These are phyloP conservation scores for Glycine latifolia DNA, from an alignment of 306 rosid genomes.

Conservation along the genomic window DNA sequence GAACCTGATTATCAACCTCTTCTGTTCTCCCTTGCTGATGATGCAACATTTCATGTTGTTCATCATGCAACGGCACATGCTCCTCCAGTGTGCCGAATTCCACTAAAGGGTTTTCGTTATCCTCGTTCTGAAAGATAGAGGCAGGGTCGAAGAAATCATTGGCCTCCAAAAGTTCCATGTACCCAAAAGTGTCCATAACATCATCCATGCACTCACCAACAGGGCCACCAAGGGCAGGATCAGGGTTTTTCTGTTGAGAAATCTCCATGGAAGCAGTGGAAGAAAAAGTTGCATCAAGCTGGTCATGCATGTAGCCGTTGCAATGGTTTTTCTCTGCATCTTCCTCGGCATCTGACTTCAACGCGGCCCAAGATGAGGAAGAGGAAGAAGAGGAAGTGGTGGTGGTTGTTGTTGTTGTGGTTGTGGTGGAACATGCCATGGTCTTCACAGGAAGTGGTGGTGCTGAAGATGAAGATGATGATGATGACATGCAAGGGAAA, in stretches of 20 bases:
- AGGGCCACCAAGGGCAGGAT: neutral
- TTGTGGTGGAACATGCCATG: slow-evolving; percentile 52
- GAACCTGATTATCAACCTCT: slow-evolving; percentile 12
- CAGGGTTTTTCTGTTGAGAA: slow-evolving; percentile 40
- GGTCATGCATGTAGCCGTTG: slow-evolving; percentile 36
- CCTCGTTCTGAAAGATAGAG: slow-evolving; percentile 62
- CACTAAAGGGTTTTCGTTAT: slow-evolving; percentile 50
- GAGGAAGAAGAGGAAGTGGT: slow-evolving; percentile 67
- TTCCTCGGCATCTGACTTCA: slow-evolving; percentile 66
- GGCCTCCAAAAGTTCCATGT: slow-evolving; percentile 74
- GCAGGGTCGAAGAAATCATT: slow-evolving; percentile 72
- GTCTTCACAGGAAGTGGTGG: slow-evolving; percentile 58
- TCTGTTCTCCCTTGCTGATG: slow-evolving; percentile 32
- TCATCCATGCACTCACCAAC: slow-evolving; percentile 64
- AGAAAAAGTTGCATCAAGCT: slow-evolving; percentile 48
- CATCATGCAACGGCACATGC: slow-evolving; percentile 22
- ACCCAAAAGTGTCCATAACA: slow-evolving; percentile 86
- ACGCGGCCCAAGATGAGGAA: slow-evolving; percentile 80
- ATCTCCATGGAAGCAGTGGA: slow-evolving; percentile 80
- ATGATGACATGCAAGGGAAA: slow-evolving; percentile 96
- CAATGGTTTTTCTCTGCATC: slow-evolving; percentile 38
- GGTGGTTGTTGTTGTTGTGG: slow-evolving; percentile 41
- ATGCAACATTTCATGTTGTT: slow-evolving; percentile 23
- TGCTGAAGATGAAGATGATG: slow-evolving; percentile 71
- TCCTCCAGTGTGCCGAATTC: slow-evolving; percentile 52